Evolutionary conservation across 1,284 basidiomycete species (phyloP).

Genomic region (Malassezia psittaci): DNA sequence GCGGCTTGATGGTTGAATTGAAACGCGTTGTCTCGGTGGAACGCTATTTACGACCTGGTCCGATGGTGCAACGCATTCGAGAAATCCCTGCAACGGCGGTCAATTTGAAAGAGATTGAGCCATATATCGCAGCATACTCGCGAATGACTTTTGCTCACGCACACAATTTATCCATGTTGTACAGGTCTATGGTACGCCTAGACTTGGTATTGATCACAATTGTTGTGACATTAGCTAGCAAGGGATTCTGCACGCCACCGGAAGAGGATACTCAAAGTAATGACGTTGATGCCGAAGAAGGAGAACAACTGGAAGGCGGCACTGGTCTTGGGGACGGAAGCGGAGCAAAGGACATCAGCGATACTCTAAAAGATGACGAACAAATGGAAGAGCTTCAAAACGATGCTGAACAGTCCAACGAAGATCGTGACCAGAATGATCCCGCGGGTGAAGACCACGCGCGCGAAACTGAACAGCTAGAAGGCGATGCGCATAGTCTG

Average conservation of each 20-base stretch:
- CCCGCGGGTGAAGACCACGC: constrained; percentile 54
- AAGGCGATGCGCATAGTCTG: constrained; percentile 62
- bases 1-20: background rate
- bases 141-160: constrained; percentile 50
- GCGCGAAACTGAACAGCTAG: constrained; percentile 57
- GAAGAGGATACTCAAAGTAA: constrained; percentile 27
- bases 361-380: constrained; percentile 59
- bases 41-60: constrained; percentile 6
- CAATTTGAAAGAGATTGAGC: constrained; percentile 13
- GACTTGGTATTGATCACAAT: constrained; percentile 66
- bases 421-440: constrained; percentile 23
- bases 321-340: constrained; percentile 45
- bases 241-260: constrained; percentile 65
- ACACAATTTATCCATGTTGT: constrained; percentile 54
- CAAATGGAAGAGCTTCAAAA: constrained; percentile 81
- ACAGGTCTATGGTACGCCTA: constrained; percentile 74
- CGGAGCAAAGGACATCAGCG: constrained; percentile 52
- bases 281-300: constrained; percentile 25
- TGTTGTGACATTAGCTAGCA: constrained; percentile 62
- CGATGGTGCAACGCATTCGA: constrained; percentile 3
- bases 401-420: constrained; percentile 57
- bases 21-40: background rate
- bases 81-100: background rate
- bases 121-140: constrained; percentile 34
- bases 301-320: constrained; percentile 38